Conservation (phyloP, 768 basidiomycete genomes). For the Amanita molliuscula region DNA sequence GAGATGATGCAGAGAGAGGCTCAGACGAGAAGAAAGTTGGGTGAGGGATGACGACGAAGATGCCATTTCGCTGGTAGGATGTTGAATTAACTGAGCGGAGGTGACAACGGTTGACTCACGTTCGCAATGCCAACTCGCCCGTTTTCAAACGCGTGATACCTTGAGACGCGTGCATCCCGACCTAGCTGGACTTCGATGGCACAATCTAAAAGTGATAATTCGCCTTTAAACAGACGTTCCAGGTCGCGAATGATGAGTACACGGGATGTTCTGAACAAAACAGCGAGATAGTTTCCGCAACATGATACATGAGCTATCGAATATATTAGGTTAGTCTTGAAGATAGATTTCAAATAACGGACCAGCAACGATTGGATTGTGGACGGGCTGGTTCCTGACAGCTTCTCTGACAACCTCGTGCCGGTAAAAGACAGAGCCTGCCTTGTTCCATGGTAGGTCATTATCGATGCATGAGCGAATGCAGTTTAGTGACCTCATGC, state of each 20-base stretch:
- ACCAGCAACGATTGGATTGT: conserved; percentile 42
- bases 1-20: conserved; percentile 11
- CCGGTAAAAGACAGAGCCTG: background rate
- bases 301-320: conserved; percentile 33
- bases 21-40: conserved; percentile 5
- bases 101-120: conserved; percentile 20
- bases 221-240: conserved; percentile 22
- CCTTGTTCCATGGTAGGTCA: background rate
- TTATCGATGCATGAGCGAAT: background rate
- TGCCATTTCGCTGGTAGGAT: conserved; percentile 18
- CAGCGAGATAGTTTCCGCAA: conserved; percentile 35
- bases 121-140: conserved; percentile 36
- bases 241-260: conserved; percentile 33
- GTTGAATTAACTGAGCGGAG: background rate
- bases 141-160: conserved; percentile 40
- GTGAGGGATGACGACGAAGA: conserved; percentile 21
- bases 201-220: conserved; percentile 19
- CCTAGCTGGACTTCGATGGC: conserved; percentile 32
- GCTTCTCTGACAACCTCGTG: background rate
- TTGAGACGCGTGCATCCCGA: conserved; percentile 18
- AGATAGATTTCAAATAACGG: conserved; percentile 4
- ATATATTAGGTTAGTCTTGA: background rate
- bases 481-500: background rate
- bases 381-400: conserved; percentile 7
- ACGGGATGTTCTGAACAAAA: conserved; percentile 26